phyloP scores from a whole-genome alignment of 495 filamentous ascomycete species.

The Trichocladium uniseriatum region DNA sequence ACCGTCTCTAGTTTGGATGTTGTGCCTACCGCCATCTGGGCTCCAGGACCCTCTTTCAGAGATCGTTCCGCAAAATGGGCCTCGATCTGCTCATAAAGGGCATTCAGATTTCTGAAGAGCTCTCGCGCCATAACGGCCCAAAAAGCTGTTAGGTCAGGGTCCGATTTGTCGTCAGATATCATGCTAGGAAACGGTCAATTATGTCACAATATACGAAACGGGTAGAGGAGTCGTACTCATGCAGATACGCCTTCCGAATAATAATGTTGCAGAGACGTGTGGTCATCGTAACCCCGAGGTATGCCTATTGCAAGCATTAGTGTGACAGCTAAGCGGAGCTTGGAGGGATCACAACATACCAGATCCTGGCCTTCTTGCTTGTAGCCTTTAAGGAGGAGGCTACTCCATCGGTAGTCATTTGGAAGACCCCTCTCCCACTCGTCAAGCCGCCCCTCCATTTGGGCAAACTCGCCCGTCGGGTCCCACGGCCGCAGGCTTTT shows the following conservation, averaged over 20 bases:
- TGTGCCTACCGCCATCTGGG: conserved; percentile 40
- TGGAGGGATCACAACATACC: conserved; percentile 12
- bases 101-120: conserved; percentile 39
- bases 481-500: conserved; percentile 35
- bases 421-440: conserved; percentile 39
- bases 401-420: conserved; percentile 35
- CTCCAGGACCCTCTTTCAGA: conserved; percentile 36
- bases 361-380: conserved; percentile 36
- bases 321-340: too few species aligned
- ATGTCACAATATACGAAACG: background rate
- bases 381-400: conserved; percentile 34
- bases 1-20: background rate
- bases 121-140: conserved; percentile 37
- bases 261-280: conserved; percentile 44
- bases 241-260: conserved; percentile 38
- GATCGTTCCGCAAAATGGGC: conserved; percentile 34
- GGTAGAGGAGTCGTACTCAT: conserved; percentile 29
- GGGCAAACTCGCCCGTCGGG: conserved; percentile 32
- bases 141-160: conserved; percentile 27
- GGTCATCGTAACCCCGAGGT: conserved; percentile 41
- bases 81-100: conserved; percentile 39
- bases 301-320: conserved; percentile 26
- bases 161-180: conserved; percentile 30
- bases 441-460: conserved; percentile 27
- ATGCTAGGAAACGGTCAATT: conserved; percentile 23